Evolutionary conservation across 257 asterid genomes (phyloP).

Genomic region (Solanum chiquidenum): DNA sequence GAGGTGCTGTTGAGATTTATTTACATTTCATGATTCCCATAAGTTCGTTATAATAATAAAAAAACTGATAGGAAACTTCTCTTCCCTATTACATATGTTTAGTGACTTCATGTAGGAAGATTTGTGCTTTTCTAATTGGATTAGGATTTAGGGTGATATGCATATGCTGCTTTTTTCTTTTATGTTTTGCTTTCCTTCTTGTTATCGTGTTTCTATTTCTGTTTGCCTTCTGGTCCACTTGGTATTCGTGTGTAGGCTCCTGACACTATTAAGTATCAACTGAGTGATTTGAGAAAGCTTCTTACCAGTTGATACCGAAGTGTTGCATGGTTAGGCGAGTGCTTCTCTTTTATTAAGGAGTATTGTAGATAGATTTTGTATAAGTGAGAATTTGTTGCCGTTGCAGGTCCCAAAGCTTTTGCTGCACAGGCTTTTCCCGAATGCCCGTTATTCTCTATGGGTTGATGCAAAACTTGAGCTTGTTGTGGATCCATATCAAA

Average conservation of each 20-base stretch:
- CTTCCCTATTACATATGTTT: neutral
- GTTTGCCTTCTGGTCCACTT: neutral
- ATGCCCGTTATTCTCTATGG: conserved; percentile 82
- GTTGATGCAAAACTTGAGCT: conserved; percentile 92
- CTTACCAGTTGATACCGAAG: neutral
- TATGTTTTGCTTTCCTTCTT: neutral
- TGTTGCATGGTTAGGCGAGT: neutral
- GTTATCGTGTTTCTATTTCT: neutral
- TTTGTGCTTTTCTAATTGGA: neutral
- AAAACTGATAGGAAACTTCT: neutral
- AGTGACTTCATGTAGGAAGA: neutral
- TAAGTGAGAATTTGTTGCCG: neutral
- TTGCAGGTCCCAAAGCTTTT: conserved; percentile 84
- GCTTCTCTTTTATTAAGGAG: neutral
- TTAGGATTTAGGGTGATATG: neutral
- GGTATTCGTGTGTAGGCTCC: neutral
- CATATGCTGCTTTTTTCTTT: neutral
- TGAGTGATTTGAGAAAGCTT: neutral
- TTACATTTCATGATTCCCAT: neutral
- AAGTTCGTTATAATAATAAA: neutral
- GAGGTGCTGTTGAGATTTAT: neutral
- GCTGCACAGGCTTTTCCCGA: conserved; percentile 81
- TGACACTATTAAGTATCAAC: neutral
- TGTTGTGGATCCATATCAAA: conserved; percentile 79
- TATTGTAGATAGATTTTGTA: neutral